phyloP scores from a whole-genome alignment of 2,329 filamentous ascomycete species.

The Phialemonium atrogriseum region DNA sequence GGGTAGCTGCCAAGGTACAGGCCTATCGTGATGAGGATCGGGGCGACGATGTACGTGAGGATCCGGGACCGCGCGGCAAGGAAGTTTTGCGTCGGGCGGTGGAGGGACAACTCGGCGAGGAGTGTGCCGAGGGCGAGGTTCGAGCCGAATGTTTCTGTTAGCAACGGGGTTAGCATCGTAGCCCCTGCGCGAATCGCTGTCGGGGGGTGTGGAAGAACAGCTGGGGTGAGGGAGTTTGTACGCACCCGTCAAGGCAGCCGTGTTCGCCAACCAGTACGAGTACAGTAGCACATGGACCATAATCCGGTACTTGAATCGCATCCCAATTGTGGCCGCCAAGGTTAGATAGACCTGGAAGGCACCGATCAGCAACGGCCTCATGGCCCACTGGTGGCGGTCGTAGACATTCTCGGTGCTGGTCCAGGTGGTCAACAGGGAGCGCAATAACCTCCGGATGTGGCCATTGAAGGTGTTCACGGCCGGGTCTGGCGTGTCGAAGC shows the following conservation, averaged over 20 bases:
- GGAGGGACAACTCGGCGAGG: slow-evolving; percentile 40
- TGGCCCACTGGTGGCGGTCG: slow-evolving; percentile 47
- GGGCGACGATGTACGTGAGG: slow-evolving; percentile 21
- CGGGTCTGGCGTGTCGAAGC: slow-evolving; percentile 35
- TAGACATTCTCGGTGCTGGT: slow-evolving; percentile 41
- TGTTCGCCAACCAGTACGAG: slow-evolving; percentile 39
- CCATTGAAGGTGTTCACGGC: slow-evolving; percentile 32
- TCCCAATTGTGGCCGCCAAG: slow-evolving; percentile 35
- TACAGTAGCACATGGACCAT: slow-evolving; percentile 35
- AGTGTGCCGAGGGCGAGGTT: slow-evolving; percentile 43
- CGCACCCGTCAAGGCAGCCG: slow-evolving; percentile 35
- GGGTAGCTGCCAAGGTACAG: slow-evolving; percentile 41
- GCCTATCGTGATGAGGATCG: slow-evolving; percentile 30
- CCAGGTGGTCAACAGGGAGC: slow-evolving; percentile 39
- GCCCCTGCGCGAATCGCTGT: too few relatives aligned
- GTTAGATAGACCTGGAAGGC: slow-evolving; percentile 42
- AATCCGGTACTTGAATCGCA: slow-evolving; percentile 37
- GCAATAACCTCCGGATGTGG: slow-evolving; percentile 34
- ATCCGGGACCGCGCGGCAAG: slow-evolving; percentile 29
- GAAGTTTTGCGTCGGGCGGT: slow-evolving; percentile 34
- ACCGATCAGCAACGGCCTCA: slow-evolving; percentile 38
- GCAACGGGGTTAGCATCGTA: too few relatives aligned
- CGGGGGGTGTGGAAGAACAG: slow-evolving; percentile 1
- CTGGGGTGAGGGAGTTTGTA: too few relatives aligned
- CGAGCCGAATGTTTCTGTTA: slow-evolving; percentile 42